Conservation (phyloP, 1,284 basidiomycete genomes). For the Malassezia sympodialis region DNA sequence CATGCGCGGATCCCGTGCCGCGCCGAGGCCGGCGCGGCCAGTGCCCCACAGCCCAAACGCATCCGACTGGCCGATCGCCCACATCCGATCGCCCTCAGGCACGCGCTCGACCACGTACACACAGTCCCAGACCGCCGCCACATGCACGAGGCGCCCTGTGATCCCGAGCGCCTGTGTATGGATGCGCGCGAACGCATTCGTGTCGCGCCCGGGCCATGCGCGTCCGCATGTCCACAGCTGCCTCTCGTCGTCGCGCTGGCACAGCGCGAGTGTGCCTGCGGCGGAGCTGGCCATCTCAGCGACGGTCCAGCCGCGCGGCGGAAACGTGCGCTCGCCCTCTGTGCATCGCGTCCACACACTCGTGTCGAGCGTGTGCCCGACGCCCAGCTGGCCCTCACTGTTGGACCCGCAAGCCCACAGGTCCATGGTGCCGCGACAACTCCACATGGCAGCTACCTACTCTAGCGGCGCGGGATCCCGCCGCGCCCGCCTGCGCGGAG, state of each 20-base stretch:
- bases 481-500: slow-evolving; percentile 24
- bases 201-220: background rate
- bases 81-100: background rate
- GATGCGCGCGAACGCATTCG: background rate
- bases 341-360: background rate
- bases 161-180: background rate
- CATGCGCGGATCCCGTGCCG: background rate
- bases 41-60: slow-evolving; percentile 10
- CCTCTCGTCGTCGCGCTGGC: background rate
- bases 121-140: slow-evolving; percentile 14
- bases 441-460: background rate
- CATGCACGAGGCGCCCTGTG: background rate
- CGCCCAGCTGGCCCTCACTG: slow-evolving; percentile 12
- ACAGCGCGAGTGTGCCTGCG: background rate
- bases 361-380: slow-evolving; percentile 9
- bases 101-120: slow-evolving; percentile 3
- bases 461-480: slow-evolving; percentile 17
- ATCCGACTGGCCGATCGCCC: slow-evolving; percentile 1
- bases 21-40: background rate
- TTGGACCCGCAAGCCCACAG: slow-evolving; percentile 13
- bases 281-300: background rate
- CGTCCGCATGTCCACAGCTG: background rate
- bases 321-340: background rate
- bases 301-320: background rate
- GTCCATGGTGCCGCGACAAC: background rate